These are phyloP conservation scores for Patellaria atrata DNA, from an alignment of 495 filamentous ascomycete genomes.

Conservation along the genomic window DNA sequence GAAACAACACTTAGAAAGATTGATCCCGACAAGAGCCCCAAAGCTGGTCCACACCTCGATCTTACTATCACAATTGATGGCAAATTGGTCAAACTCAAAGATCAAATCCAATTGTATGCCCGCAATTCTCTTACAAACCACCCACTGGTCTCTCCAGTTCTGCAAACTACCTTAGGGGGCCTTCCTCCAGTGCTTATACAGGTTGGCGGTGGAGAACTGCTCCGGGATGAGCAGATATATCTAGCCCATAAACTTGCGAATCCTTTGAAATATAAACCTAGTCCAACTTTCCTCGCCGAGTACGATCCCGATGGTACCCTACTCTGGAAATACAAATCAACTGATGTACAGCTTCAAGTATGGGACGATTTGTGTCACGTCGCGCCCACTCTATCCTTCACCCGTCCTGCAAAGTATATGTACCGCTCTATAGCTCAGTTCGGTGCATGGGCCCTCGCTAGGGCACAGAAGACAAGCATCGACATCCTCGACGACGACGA, in stretches of 20 bases:
- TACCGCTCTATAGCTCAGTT: slow-evolving; percentile 83
- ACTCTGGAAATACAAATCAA: slow-evolving; percentile 56
- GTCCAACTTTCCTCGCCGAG: slow-evolving; percentile 32
- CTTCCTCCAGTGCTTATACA: slow-evolving; percentile 76
- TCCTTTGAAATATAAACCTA: slow-evolving; percentile 55
- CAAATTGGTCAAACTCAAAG: slow-evolving; percentile 55
- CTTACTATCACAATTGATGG: slow-evolving; percentile 57
- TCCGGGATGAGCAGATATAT: slow-evolving; percentile 90
- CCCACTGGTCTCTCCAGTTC: slow-evolving; percentile 74
- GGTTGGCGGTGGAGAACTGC: slow-evolving; percentile 72
- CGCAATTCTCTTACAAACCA: slow-evolving; percentile 76
- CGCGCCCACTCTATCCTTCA: slow-evolving; percentile 78
- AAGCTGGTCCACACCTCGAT: slow-evolving; percentile 12
- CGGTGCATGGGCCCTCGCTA: slow-evolving; percentile 74
- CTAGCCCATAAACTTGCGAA: slow-evolving; percentile 85
- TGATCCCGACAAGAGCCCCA: slow-evolving; percentile 2
- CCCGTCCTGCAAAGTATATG: slow-evolving; percentile 89
- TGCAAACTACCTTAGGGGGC: slow-evolving; percentile 77
- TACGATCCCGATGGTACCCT: slow-evolving; percentile 46
- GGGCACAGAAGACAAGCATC: slow-evolving; percentile 63
- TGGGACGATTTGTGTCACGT: slow-evolving; percentile 95
- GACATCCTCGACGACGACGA: slow-evolving; percentile 68
- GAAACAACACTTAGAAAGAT: slow-evolving; percentile 1
- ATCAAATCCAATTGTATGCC: slow-evolving; percentile 92
- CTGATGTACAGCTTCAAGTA: slow-evolving; percentile 88